Conservation (phyloP, 2,329 filamentous ascomycete species). For the Trichoderma koningii region DNA sequence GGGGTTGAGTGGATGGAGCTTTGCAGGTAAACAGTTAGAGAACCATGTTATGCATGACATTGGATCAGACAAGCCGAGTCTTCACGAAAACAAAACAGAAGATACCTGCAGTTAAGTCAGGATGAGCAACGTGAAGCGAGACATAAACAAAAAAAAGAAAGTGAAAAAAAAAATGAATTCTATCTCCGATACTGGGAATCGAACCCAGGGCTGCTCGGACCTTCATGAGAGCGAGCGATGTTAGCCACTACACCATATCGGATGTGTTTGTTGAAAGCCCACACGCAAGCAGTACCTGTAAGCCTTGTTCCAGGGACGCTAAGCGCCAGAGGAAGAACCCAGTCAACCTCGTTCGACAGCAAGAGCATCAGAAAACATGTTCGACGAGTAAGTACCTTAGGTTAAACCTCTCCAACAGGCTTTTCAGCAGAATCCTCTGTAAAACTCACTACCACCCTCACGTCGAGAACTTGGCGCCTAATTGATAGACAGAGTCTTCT, state of each 20-base stretch:
- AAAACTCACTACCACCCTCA: no score
- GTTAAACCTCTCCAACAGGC: no score
- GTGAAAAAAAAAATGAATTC: neutral
- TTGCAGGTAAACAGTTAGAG: neutral
- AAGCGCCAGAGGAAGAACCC: neutral
- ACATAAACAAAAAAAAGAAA: no score
- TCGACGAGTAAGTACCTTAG: no score
- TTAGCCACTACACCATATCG: slow-evolving; percentile 44
- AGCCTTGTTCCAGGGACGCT: neutral
- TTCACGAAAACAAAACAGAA: no score
- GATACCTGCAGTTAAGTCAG: no score
- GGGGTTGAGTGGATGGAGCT: neutral
- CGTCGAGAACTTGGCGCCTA: no score
- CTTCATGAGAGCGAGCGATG: slow-evolving; percentile 37
- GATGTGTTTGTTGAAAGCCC: slow-evolving; percentile 23
- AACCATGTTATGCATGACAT: no score
- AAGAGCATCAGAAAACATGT: no score
- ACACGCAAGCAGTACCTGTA: neutral
- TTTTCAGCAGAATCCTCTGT: no score
- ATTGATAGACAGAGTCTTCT: no score
- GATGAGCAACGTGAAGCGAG: no score
- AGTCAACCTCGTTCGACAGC: neutral
- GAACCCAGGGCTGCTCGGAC: slow-evolving; percentile 30
- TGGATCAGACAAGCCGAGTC: neutral
- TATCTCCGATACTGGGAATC: slow-evolving; percentile 29